These are phyloP conservation scores for Tuber magnatum DNA, from an alignment of 495 filamentous ascomycete genomes.

Conservation along the genomic window DNA sequence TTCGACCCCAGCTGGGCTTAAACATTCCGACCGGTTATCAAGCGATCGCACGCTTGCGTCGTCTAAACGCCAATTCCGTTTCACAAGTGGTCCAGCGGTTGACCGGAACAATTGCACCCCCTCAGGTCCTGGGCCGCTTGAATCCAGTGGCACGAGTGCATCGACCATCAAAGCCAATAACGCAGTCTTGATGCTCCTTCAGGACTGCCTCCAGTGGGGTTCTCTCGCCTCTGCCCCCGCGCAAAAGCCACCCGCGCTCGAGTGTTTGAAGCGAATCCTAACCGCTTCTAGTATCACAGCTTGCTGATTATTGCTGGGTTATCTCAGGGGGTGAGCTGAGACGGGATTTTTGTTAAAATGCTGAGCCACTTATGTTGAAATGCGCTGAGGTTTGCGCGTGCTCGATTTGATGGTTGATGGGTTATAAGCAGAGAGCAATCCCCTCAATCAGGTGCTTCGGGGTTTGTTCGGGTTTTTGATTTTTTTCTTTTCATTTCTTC, in stretches of 20 bases:
- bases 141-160: not conserved
- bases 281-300: not conserved
- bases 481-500: not conserved
- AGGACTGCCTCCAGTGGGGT: not conserved
- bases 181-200: not conserved
- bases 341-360: not conserved
- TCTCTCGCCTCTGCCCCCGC: not conserved
- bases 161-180: not conserved
- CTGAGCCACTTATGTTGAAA: not conserved
- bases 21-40: not conserved
- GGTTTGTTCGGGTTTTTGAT: not conserved
- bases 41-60: not conserved
- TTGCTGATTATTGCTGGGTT: not conserved
- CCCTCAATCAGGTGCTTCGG: not conserved
- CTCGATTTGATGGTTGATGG: not conserved
- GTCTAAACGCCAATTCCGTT: not conserved
- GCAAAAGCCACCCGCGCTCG: not conserved
- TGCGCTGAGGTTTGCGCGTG: not conserved
- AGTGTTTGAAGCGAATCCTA: not conserved
- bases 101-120: not conserved
- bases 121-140: not conserved
- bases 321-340: not conserved
- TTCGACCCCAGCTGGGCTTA: not conserved
- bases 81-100: not conserved
- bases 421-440: not conserved